A percentile compares a stretch with the other conserved stretches of the same genome.
Conservation (phyloP, 495 filamentous ascomycete genomes). For the Chaetomium tenue region DNA sequence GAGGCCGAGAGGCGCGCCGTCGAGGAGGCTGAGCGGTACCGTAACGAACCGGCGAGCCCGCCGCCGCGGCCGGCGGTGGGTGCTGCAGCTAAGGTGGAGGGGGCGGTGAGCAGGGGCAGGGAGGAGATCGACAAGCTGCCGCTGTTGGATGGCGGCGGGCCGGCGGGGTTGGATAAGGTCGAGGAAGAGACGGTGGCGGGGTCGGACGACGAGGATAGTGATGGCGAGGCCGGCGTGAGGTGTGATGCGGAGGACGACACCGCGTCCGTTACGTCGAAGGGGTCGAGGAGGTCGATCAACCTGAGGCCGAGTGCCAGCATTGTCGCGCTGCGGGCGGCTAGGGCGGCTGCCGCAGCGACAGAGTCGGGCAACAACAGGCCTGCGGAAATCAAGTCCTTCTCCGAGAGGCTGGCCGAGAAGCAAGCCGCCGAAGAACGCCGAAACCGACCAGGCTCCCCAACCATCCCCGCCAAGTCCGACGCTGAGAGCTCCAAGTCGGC, state of each 20-base stretch:
- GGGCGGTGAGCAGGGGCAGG: background rate
- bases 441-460: background rate
- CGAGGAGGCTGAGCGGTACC: slow-evolving; percentile 36
- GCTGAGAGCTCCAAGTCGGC: background rate
- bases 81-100: background rate
- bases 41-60: slow-evolving; percentile 31
- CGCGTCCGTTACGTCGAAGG: background rate
- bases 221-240: slow-evolving; percentile 16
- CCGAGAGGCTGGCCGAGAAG: background rate
- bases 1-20: slow-evolving; percentile 32
- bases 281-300: background rate
- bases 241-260: background rate
- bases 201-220: slow-evolving; percentile 14
- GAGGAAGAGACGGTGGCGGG: slow-evolving; percentile 22
- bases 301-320: background rate
- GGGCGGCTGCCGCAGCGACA: background rate
- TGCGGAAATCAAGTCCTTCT: slow-evolving; percentile 7
- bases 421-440: background rate
- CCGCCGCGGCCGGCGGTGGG: background rate
- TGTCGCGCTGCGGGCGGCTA: background rate
- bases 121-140: slow-evolving; percentile 20
- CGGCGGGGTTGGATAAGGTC: slow-evolving; percentile 19
- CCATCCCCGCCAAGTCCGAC: background rate
- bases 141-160: slow-evolving; percentile 10
- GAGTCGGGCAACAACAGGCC: background rate